Base-by-base conservation (phyloP, 176 grass and related monocot genomes). In the Elaeis guineensis region DNA sequence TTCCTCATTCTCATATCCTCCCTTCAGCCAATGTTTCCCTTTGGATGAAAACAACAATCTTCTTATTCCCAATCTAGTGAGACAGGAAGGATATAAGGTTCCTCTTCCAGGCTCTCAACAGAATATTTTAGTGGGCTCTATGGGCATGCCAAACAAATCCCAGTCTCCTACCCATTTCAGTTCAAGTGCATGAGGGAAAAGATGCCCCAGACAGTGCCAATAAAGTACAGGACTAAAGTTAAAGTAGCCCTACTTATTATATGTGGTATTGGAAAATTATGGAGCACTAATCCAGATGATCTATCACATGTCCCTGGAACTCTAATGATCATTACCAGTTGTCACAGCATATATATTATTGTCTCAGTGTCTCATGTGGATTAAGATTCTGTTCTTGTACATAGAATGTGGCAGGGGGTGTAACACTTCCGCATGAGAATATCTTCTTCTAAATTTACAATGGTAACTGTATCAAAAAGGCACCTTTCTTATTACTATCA, bases 141-240 rank as follows among this genome's bases (percentile, higher is more conserved):
- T 19, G 54, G 64, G 64, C 64, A 67, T 67, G 64, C 24, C 50
- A 67, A 67, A 67, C 51, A 67, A 67, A 67, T 29, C 51, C 51
- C 61, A 48, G 21, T 48, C 23, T 4, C 50, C 23, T 29, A 50
- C 11, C 70, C 59, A 39, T 9, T 62, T 49, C 58, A 63, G 51
- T 63, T 63, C 49, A 63, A 51, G 59, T 73, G 70, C 70, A 73
- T 63, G 70, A 73, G 59, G 19, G 50, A 60, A 63, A 63, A 73
- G 70, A 73, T 72, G 70, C 28, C 59, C 51, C 70, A 63, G 50
- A 63, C 50, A 73, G 28, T 17, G 51, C 51, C 70, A 63, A 73
- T 58, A 63, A 55, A 73, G 24, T 59, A 55, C 51, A 73, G 70
- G 29, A 55, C 16, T 63, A 73, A 63, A 63, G 63, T 73, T 30